Evolutionary conservation across 2,329 filamentous ascomycete genomes (phyloP).

Genomic region (Lasiodiplodia citricola): DNA sequence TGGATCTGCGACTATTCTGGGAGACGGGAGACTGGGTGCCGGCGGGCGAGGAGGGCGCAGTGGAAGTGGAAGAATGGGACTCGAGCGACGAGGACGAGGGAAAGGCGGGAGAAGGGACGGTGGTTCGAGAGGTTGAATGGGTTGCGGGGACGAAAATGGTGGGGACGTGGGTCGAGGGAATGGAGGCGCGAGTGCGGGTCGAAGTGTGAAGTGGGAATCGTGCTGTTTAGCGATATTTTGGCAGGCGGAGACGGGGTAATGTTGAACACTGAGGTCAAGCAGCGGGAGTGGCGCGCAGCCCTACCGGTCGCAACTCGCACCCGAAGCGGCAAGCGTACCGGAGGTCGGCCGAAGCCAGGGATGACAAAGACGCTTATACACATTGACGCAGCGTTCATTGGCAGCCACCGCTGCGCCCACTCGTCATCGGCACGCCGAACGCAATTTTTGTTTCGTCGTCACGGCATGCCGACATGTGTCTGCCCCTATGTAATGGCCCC

Average conservation of each 20-base stretch:
- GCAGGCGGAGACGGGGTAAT: slow-evolving; percentile 13
- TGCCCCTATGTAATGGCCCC: background rate
- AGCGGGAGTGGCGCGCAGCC: slow-evolving; percentile 15
- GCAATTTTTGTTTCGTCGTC: background rate
- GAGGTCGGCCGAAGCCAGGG: slow-evolving; percentile 10
- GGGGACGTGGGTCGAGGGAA: slow-evolving; percentile 80
- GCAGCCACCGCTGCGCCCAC: background rate
- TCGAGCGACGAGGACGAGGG: slow-evolving; percentile 48
- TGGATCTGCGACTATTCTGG: slow-evolving; percentile 74
- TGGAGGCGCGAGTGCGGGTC: slow-evolving; percentile 73
- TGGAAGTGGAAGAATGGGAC: slow-evolving; percentile 56
- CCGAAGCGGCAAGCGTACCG: slow-evolving; percentile 7
- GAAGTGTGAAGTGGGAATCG: slow-evolving; percentile 50
- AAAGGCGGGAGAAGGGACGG: slow-evolving; percentile 41
- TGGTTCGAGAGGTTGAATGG: slow-evolving; percentile 80
- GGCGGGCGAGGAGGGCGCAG: slow-evolving; percentile 66
- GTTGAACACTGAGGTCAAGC: background rate
- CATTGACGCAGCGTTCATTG: background rate
- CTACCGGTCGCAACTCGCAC: background rate
- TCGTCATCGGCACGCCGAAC: background rate
- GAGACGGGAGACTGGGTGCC: slow-evolving; percentile 93
- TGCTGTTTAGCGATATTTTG: slow-evolving; percentile 17
- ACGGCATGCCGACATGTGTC: slow-evolving; percentile 6
- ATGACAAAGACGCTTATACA: background rate
- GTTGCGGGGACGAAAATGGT: slow-evolving; percentile 79